Percentiles rank a stretch among this genome's conserved stretches.
Evolutionary conservation across 169 alveolate species (phyloP).

Genomic region (Eimeria praecox): DNA sequence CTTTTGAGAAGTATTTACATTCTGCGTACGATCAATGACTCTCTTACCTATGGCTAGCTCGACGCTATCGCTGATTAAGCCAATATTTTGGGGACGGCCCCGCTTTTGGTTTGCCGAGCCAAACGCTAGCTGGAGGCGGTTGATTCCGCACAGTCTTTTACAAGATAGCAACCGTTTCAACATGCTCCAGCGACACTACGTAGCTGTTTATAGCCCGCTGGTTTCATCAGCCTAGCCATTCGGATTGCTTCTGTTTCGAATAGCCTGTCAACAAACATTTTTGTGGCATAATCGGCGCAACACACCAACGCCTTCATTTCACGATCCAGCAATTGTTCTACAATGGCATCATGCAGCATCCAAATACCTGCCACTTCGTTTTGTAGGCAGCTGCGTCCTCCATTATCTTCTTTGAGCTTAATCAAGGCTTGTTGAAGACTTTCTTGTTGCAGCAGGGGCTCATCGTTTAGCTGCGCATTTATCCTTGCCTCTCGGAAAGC

Average conservation of each 20-base stretch:
- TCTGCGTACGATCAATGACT: too few species aligned
- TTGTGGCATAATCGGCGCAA: not conserved
- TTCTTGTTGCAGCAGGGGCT: slow-evolving; percentile 50
- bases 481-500: slow-evolving; percentile 39
- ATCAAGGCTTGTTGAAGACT: slow-evolving; percentile 30
- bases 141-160: not conserved
- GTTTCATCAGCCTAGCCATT: not conserved
- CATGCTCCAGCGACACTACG: not conserved
- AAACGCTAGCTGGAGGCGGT: not conserved
- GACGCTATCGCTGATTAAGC: too few species aligned
- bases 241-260: slow-evolving; percentile 32
- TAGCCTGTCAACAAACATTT: slow-evolving; percentile 17
- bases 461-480: not conserved
- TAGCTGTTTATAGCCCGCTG: not conserved
- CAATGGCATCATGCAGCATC: slow-evolving; percentile 66
- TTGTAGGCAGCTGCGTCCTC: not conserved
- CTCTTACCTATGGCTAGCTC: too few species aligned
- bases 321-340: slow-evolving; percentile 16
- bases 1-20: too few species aligned
- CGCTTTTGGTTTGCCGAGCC: not conserved
- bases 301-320: slow-evolving; percentile 27
- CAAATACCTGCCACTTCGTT: slow-evolving; percentile 32
- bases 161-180: not conserved
- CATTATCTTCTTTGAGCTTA: not conserved
- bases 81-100: not conserved